Conservation (phyloP, 495 filamentous ascomycete genomes). For the Chaetomium fimeti region DNA sequence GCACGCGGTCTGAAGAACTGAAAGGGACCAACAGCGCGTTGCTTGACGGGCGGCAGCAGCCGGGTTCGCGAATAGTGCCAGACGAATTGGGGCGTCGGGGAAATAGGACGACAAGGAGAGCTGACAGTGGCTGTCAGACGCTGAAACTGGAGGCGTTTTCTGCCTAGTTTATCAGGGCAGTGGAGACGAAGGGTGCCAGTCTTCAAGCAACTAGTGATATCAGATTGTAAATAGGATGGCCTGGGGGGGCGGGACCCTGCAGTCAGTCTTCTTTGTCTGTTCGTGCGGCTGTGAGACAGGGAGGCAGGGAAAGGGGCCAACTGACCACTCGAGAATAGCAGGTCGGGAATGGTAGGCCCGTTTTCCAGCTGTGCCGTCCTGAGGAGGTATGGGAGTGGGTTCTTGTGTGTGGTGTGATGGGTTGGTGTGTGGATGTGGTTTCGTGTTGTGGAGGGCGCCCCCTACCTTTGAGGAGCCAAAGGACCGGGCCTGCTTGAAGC, state of each 20-base stretch:
- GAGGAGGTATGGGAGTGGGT: not conserved
- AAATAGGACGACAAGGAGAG: constrained; percentile 28
- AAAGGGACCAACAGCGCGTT: not conserved
- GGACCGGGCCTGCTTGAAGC: constrained; percentile 12
- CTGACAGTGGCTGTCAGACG: constrained; percentile 21
- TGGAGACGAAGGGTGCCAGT: constrained; percentile 29
- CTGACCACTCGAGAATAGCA: constrained; percentile 18
- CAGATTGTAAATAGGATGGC: constrained; percentile 22
- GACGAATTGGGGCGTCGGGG: constrained; percentile 14
- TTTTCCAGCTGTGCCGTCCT: constrained; percentile 12
- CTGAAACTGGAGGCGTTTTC: constrained; percentile 23
- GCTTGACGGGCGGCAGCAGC: not conserved
- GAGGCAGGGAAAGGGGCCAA: constrained; percentile 5
- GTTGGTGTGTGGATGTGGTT: constrained; percentile 1
- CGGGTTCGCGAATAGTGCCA: constrained; percentile 4
- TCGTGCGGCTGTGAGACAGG: constrained; percentile 27
- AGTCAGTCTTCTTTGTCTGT: constrained; percentile 35
- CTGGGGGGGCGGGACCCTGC: constrained; percentile 18
- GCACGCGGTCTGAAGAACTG: not conserved
- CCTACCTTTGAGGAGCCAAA: constrained; percentile 25
- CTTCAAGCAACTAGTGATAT: constrained; percentile 29
- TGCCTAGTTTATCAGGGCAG: constrained; percentile 9
- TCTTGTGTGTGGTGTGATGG: constrained; percentile 7
- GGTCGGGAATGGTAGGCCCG: not conserved
- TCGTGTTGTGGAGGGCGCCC: constrained; percentile 34